These are phyloP conservation scores for Fremontodendron californicum DNA, from an alignment of 345 rosid genomes.

Conservation along the genomic window DNA sequence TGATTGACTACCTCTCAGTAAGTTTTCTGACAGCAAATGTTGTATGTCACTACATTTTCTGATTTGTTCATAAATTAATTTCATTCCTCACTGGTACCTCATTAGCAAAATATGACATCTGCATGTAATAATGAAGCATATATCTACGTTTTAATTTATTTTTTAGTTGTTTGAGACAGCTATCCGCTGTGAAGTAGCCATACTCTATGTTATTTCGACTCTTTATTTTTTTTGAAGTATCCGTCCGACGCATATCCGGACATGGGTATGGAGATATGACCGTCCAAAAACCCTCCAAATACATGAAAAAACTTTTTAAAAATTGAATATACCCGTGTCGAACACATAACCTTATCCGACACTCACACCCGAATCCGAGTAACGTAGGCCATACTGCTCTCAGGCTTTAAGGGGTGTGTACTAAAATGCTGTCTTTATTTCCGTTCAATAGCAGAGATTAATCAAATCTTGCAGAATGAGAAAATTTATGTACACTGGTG, in stretches of 20 bases:
- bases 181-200: too few relatives aligned
- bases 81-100: neutral
- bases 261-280: too few relatives aligned
- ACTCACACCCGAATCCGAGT: too few relatives aligned
- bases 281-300: too few relatives aligned
- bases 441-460: neutral
- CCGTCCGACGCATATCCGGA: too few relatives aligned
- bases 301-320: too few relatives aligned
- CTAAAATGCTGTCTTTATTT: neutral
- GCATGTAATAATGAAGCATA: neutral
- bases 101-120: constrained; percentile 4
- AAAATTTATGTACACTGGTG: neutral
- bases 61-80: constrained; percentile 3
- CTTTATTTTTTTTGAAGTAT: too few relatives aligned
- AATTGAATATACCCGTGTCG: too few relatives aligned
- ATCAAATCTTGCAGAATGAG: neutral
- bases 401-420: too few relatives aligned
- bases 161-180: neutral
- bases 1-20: constrained; percentile 67
- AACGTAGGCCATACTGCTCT: too few relatives aligned
- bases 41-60: neutral
- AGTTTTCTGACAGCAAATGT: constrained; percentile 11
- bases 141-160: neutral
- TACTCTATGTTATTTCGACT: too few relatives aligned
- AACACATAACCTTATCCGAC: too few relatives aligned